These are phyloP conservation scores for Nannochloropsis gaditana DNA, from an alignment of 108 stramenopile genomes.

Conservation along the genomic window DNA sequence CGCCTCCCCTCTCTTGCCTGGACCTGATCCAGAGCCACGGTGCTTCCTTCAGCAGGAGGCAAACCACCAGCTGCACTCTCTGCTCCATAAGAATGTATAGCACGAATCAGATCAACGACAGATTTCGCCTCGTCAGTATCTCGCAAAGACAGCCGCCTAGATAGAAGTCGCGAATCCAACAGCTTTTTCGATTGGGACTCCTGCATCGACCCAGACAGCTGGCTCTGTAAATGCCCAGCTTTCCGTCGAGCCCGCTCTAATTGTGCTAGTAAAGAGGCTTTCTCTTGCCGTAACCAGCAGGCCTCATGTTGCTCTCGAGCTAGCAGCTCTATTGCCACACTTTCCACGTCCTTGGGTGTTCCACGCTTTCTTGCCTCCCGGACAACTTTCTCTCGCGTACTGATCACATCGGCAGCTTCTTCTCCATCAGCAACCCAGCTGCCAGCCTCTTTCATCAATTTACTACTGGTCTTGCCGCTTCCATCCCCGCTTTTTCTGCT, in stretches of 20 bases:
- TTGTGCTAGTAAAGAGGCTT: background rate
- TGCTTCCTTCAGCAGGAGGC: background rate
- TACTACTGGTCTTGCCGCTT: background rate
- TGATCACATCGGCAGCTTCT: background rate
- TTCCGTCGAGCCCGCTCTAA: background rate
- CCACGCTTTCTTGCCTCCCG: slow-evolving; percentile 1
- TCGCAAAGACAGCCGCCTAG: background rate
- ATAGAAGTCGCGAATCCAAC: background rate
- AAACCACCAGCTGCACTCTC: background rate
- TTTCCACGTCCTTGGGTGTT: background rate
- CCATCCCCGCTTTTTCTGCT: background rate
- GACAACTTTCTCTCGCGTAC: background rate
- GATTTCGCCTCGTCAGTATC: background rate
- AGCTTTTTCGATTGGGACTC: background rate
- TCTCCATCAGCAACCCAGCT: background rate
- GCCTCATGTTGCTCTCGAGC: background rate
- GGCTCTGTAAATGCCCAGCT: background rate
- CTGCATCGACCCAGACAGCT: background rate
- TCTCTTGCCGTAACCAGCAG: slow-evolving; percentile 12
- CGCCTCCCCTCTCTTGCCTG: slow-evolving; percentile 16
- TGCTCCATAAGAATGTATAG: background rate
- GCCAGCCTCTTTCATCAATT: too few relatives aligned
- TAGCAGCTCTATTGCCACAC: background rate
- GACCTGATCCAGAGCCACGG: slow-evolving; percentile 10
- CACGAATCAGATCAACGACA: background rate